Conservation (phyloP, 2,329 filamentous ascomycete species). For the Fusarium lyarnte region DNA sequence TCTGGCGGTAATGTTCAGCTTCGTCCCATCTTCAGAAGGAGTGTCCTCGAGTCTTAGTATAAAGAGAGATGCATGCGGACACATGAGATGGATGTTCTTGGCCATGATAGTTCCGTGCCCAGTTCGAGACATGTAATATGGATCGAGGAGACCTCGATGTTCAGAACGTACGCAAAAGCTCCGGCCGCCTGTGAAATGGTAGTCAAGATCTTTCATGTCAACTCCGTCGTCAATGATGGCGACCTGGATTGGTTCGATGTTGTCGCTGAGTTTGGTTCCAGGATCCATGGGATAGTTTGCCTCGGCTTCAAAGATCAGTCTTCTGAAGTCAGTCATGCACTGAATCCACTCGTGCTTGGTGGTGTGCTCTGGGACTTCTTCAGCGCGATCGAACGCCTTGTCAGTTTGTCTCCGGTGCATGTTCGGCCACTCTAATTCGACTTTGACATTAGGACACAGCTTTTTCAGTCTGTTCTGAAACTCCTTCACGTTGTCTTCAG, state of each 20-base stretch:
- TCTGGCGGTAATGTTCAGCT: background rate
- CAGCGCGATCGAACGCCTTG: background rate
- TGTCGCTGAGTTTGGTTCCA: constrained; percentile 1
- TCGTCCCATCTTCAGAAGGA: background rate
- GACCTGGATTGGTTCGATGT: constrained; percentile 40
- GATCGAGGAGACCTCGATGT: background rate
- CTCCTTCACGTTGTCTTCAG: background rate
- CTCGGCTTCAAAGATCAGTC: constrained; percentile 34
- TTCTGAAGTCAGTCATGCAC: constrained; percentile 40
- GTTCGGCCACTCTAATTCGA: background rate
- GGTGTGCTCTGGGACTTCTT: constrained; percentile 22
- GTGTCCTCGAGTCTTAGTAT: constrained; percentile 14
- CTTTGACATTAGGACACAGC: background rate
- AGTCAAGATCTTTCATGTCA: constrained; percentile 43
- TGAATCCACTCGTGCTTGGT: constrained; percentile 41
- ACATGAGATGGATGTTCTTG: constrained; percentile 38
- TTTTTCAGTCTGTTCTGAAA: background rate
- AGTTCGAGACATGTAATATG: constrained; percentile 43
- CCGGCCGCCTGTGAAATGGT: constrained; percentile 39
- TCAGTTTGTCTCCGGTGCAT: background rate
- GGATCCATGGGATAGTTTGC: background rate
- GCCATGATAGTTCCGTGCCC: constrained; percentile 45
- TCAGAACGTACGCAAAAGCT: constrained; percentile 37
- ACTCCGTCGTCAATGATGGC: constrained; percentile 54
- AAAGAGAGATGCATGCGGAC: constrained; percentile 36